phyloP scores from a whole-genome alignment of 2,329 filamentous ascomycete genomes.

The Fusarium beomiforme region DNA sequence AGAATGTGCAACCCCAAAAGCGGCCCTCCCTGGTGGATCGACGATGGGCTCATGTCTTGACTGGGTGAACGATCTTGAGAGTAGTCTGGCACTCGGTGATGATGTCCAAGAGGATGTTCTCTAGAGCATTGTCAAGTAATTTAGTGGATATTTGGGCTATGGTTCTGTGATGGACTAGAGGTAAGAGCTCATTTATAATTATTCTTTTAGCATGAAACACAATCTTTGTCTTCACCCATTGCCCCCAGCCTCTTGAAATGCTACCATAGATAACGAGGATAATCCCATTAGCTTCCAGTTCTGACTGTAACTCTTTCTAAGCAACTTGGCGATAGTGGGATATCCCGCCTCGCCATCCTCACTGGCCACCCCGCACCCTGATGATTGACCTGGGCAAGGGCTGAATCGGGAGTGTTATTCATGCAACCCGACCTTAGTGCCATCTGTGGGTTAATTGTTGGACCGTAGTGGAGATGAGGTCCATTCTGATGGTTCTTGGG shows the following conservation, averaged over 20 bases:
- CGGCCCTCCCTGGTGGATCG: rapidly evolving
- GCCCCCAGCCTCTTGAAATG: too few relatives aligned
- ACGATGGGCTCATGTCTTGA: not conserved
- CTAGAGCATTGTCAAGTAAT: rapidly evolving
- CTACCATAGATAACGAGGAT: too few relatives aligned
- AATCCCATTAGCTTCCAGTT: too few relatives aligned
- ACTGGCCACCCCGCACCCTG: not conserved
- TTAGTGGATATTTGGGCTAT: too few relatives aligned
- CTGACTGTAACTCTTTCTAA: not conserved
- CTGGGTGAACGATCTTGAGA: not conserved
- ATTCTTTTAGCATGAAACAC: rapidly evolving
- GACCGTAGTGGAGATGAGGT: not conserved
- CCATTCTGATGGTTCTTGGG: not conserved
- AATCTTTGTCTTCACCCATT: rapidly evolving
- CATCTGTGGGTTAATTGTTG: not conserved
- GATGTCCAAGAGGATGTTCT: not conserved
- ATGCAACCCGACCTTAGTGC: not conserved
- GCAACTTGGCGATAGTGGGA: not conserved
- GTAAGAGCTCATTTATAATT: rapidly evolving
- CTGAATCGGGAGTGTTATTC: not conserved
- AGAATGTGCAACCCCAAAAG: not conserved
- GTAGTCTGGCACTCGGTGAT: not conserved
- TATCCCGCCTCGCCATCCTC: rapidly evolving
- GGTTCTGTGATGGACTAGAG: not conserved
- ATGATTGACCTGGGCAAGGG: not conserved